phyloP scores from a whole-genome alignment of 1,284 basidiomycete species.

The Papiliotrema fonsecae region DNA sequence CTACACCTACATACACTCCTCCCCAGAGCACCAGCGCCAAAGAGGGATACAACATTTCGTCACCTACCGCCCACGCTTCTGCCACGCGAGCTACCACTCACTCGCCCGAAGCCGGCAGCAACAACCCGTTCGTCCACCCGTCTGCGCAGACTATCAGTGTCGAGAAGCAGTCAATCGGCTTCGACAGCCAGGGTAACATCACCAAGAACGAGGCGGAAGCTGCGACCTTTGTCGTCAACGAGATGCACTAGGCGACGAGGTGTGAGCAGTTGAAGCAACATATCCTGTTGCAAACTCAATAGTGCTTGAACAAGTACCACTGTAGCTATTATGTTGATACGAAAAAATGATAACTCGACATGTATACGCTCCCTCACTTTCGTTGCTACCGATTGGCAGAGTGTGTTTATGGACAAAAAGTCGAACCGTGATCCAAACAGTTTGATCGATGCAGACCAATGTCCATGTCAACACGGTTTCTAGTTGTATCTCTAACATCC shows the following conservation, averaged over 20 bases:
- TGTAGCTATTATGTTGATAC: neutral
- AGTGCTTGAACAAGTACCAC: neutral
- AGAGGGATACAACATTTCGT: neutral
- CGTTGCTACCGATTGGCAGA: no score
- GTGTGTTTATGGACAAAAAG: no score
- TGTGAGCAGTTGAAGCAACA: neutral
- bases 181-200: neutral
- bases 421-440: no score
- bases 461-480: no score
- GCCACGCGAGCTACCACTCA: neutral
- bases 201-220: neutral
- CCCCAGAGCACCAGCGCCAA: constrained; percentile 2
- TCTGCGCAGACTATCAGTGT: neutral
- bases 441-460: no score
- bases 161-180: neutral
- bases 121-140: neutral
- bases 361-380: no score
- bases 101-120: neutral
- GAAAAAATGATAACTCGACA: neutral
- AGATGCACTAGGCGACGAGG: neutral
- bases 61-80: neutral
- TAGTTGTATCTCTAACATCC: no score
- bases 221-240: neutral
- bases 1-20: neutral
- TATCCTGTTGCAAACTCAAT: neutral